Conservation (phyloP, 768 basidiomycete species). For the Mycena olivaceomarginata region DNA sequence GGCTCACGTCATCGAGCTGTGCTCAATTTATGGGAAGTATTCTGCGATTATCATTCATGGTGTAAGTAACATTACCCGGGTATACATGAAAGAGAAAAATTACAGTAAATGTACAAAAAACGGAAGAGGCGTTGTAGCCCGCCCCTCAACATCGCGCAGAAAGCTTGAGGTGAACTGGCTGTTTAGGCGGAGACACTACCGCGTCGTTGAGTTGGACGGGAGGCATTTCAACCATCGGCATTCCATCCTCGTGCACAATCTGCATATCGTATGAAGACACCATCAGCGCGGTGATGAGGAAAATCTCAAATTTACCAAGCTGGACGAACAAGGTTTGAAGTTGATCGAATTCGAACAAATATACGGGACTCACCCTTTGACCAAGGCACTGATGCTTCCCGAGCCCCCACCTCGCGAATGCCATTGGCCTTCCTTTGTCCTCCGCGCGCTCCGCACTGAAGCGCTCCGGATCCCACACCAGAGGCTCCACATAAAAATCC, state of each 20-base stretch:
- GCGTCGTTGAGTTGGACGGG: slow-evolving; percentile 14
- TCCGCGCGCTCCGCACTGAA: slow-evolving; percentile 11
- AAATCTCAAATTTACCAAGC: slow-evolving; percentile 23
- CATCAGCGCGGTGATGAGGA: slow-evolving; percentile 10
- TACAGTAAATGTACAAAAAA: not conserved
- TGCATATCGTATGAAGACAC: slow-evolving; percentile 19
- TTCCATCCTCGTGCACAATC: not conserved
- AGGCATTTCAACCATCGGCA: slow-evolving; percentile 11
- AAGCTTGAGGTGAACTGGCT: not conserved
- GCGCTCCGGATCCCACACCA: slow-evolving; percentile 16
- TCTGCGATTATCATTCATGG: no score
- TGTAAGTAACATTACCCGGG: no score
- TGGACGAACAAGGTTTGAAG: not conserved
- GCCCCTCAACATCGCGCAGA: not conserved
- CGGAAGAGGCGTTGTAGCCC: no score
- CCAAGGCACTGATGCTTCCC: slow-evolving; percentile 21
- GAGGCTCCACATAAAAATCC: slow-evolving; percentile 8
- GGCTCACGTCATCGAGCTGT: no score
- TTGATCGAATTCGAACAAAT: not conserved
- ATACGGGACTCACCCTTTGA: not conserved
- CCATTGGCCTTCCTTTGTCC: slow-evolving; percentile 8
- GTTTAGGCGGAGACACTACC: slow-evolving; percentile 10
- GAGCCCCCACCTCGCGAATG: slow-evolving; percentile 14
- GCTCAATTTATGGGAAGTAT: no score
- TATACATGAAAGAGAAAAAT: not conserved